Evolutionary conservation across 164 flowering plant genomes (phyloP).

Genomic region (Dillenia turbinata): DNA sequence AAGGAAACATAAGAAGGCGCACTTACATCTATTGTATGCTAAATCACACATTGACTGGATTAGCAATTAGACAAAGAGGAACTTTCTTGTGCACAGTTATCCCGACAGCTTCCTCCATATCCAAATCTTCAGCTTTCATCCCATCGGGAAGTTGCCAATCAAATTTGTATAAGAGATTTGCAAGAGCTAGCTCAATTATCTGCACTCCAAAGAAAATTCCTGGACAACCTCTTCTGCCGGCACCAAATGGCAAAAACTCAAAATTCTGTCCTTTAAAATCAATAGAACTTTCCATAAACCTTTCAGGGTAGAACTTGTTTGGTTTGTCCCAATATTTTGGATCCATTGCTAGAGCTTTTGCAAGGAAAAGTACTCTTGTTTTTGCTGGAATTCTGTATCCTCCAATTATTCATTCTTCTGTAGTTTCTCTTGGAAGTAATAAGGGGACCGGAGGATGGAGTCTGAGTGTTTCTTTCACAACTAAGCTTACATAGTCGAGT

Average conservation of each 20-base stretch:
- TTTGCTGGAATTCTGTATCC: conserved; percentile 26
- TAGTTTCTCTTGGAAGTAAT: conserved; percentile 33
- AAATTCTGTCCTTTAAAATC: conserved; percentile 31
- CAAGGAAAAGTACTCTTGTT: conserved; percentile 26
- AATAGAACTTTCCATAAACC: conserved; percentile 17
- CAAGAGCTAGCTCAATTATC: no score
- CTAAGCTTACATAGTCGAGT: conserved; percentile 25
- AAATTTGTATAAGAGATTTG: no score
- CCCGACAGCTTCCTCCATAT: no score
- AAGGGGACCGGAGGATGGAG: conserved; percentile 44
- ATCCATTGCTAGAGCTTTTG: conserved; percentile 22
- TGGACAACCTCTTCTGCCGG: no score
- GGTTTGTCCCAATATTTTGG: conserved; percentile 35
- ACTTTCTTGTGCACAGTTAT: no score
- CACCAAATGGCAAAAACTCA: conserved; percentile 29
- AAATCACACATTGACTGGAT: no score
- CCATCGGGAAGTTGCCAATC: no score
- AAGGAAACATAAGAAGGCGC: no score
- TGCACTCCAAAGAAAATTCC: no score
- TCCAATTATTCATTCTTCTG: conserved; percentile 10
- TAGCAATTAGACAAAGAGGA: no score
- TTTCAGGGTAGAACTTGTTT: conserved; percentile 31
- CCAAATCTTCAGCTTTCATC: no score
- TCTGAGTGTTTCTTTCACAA: conserved; percentile 33
- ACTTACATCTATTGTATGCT: no score